These are phyloP conservation scores for Solanum sitiens DNA, from an alignment of 257 asterid species.

Conservation along the genomic window DNA sequence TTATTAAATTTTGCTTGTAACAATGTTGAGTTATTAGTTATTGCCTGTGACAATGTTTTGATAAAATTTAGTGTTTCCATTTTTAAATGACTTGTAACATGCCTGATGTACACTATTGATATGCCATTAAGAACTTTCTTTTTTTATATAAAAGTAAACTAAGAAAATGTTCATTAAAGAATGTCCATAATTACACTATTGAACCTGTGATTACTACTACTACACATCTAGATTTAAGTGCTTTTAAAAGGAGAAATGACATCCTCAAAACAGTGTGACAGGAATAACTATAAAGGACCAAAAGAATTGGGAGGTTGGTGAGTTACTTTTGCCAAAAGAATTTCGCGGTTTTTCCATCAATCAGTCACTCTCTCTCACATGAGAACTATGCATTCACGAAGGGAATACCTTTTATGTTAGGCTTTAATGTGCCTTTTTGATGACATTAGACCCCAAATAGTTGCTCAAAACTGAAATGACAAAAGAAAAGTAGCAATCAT, in stretches of 20 bases:
- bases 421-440: neutral
- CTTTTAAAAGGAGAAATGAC: neutral
- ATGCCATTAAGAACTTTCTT: neutral
- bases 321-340: neutral
- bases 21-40: neutral
- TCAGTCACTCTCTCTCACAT: neutral
- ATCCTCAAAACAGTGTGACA: neutral
- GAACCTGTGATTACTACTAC: neutral
- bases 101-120: neutral
- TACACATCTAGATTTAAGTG: neutral
- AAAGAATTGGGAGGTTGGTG: neutral
- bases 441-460: neutral
- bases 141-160: neutral
- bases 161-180: neutral
- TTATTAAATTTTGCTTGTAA: conserved; percentile 1
- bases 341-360: neutral
- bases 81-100: neutral
- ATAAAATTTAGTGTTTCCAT: neutral
- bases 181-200: neutral
- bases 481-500: neutral
- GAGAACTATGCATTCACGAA: neutral
- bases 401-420: neutral
- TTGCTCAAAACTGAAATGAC: neutral
- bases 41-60: neutral
- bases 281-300: neutral